phyloP scores from a whole-genome alignment of 306 rosid genomes.

The Dalbergia oliveri region DNA sequence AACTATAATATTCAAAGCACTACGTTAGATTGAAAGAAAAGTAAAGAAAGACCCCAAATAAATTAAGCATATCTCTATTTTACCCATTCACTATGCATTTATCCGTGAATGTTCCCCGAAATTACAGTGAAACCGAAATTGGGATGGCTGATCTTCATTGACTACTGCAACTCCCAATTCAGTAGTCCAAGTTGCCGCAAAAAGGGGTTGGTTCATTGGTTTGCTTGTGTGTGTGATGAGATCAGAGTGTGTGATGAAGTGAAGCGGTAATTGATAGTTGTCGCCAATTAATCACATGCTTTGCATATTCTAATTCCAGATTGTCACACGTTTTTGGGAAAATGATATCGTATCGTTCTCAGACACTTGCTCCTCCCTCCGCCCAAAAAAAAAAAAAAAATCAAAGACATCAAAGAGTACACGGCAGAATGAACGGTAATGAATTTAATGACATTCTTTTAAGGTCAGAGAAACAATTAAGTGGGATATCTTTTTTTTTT shows the following conservation, averaged over 20 bases:
- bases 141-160: slow-evolving; percentile 10
- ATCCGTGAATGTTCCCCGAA: slow-evolving; percentile 18
- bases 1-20: slow-evolving; percentile 7
- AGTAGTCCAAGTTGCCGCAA: neutral
- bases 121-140: slow-evolving; percentile 3
- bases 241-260: neutral
- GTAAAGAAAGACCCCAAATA: neutral
- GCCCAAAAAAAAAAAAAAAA: neutral
- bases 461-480: neutral
- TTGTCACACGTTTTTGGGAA: slow-evolving; percentile 36
- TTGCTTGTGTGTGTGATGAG: slow-evolving; percentile 9
- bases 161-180: neutral
- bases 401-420: neutral
- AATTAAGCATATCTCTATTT: neutral
- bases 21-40: neutral
- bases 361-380: neutral
- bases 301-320: slow-evolving; percentile 40
- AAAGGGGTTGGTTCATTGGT: neutral
- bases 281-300: neutral
- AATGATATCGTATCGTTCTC: neutral
- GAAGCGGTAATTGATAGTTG: neutral
- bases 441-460: neutral
- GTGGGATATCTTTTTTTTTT: neutral
- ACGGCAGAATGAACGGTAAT: neutral
- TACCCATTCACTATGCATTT: slow-evolving; percentile 14